These are phyloP conservation scores for Melaleuca quinquenervia DNA, from an alignment of 345 rosid genomes.

Conservation along the genomic window DNA sequence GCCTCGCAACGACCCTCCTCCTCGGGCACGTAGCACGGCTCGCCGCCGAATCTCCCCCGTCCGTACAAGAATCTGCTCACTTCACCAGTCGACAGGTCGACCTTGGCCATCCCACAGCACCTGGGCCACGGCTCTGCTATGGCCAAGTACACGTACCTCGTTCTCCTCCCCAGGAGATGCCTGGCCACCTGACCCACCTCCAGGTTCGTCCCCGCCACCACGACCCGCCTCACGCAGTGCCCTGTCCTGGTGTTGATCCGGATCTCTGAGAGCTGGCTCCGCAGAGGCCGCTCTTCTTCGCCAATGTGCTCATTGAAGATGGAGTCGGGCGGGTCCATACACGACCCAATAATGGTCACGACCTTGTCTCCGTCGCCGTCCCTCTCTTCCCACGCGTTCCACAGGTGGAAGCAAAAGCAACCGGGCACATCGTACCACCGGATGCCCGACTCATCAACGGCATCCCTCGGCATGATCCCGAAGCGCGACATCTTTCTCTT, in stretches of 20 bases:
- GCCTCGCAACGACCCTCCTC: neutral
- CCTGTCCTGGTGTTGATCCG: slow-evolving; percentile 44
- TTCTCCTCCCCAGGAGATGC: slow-evolving; percentile 22
- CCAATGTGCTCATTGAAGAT: slow-evolving; percentile 37
- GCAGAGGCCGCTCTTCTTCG: slow-evolving; percentile 15
- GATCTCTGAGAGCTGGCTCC: slow-evolving; percentile 40
- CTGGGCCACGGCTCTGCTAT: slow-evolving; percentile 81
- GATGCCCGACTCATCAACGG: slow-evolving; percentile 24
- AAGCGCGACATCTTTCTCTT: slow-evolving; percentile 36
- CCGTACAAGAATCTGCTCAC: slow-evolving; percentile 38
- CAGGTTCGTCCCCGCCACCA: slow-evolving; percentile 36
- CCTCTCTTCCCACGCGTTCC: slow-evolving; percentile 75
- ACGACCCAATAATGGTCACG: slow-evolving; percentile 47
- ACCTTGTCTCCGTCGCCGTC: slow-evolving; percentile 19
- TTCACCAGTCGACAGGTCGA: slow-evolving; percentile 32
- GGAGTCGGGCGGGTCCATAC: slow-evolving; percentile 69
- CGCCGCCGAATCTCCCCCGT: slow-evolving; percentile 45
- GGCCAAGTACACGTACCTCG: slow-evolving; percentile 54
- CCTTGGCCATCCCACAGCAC: slow-evolving; percentile 54
- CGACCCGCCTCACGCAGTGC: slow-evolving; percentile 17
- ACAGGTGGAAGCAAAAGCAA: slow-evolving; percentile 65
- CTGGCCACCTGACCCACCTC: slow-evolving; percentile 58
- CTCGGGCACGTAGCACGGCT: slow-evolving; percentile 40
- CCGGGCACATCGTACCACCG: slow-evolving; percentile 46
- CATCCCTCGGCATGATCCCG: slow-evolving; percentile 32